Evolutionary conservation across 2,329 filamentous ascomycete genomes (phyloP).

Genomic region (Fusarium poae): DNA sequence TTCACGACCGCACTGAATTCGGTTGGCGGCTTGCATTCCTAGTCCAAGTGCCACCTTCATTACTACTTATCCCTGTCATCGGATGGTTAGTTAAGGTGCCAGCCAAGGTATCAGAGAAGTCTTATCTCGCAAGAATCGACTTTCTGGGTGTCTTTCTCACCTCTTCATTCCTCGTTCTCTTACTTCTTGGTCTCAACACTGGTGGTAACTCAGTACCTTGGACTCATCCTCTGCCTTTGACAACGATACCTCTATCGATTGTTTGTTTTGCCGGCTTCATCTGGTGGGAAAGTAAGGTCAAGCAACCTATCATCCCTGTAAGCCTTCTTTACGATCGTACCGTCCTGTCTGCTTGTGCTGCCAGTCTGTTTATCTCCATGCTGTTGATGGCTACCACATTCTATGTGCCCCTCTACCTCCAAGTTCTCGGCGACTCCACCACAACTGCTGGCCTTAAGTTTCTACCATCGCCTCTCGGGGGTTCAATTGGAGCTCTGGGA

Average conservation of each 20-base stretch:
- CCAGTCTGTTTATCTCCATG: slow-evolving; percentile 81
- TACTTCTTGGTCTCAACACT: slow-evolving; percentile 79
- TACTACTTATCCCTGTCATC: slow-evolving; percentile 1
- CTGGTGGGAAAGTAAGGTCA: slow-evolving; percentile 71
- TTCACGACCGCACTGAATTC: slow-evolving; percentile 2
- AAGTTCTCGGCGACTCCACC: slow-evolving; percentile 74
- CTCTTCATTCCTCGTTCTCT: slow-evolving; percentile 72
- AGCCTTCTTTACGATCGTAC: slow-evolving; percentile 76
- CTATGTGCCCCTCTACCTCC: slow-evolving; percentile 77
- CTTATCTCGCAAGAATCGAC: slow-evolving; percentile 77
- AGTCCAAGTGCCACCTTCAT: slow-evolving; percentile 1
- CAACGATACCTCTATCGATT: slow-evolving; percentile 71
- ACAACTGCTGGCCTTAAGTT: slow-evolving; percentile 75
- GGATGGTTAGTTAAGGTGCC: slow-evolving; percentile 62
- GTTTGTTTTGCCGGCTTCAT: slow-evolving; percentile 71
- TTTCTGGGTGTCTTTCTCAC: slow-evolving; percentile 76
- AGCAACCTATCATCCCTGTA: slow-evolving; percentile 82
- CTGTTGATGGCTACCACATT: slow-evolving; percentile 71
- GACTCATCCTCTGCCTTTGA: slow-evolving; percentile 77
- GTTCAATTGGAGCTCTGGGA: slow-evolving; percentile 71
- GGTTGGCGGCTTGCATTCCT: slow-evolving; percentile 24
- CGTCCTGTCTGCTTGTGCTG: slow-evolving; percentile 76
- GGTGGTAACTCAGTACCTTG: slow-evolving; percentile 80
- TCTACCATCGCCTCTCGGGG: slow-evolving; percentile 76
- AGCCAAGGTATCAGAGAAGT: slow-evolving; percentile 74